These are phyloP conservation scores for Lentinula novae-zelandiae DNA, from an alignment of 1,284 basidiomycete species.

Conservation along the genomic window DNA sequence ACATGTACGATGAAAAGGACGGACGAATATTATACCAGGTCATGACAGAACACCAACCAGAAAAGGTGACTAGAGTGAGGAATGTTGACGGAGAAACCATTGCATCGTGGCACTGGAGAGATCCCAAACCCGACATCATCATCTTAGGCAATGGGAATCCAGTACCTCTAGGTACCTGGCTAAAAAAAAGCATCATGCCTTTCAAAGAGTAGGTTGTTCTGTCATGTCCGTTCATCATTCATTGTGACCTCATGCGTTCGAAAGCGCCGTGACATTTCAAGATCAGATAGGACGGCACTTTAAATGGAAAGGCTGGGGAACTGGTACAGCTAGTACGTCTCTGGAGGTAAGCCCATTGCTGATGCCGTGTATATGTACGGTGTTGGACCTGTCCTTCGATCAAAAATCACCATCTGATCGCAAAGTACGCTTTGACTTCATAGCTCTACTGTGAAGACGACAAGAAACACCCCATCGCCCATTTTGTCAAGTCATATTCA, in stretches of 20 bases:
- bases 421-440: background rate
- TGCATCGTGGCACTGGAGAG: conserved; percentile 32
- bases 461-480: conserved; percentile 31
- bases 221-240: background rate
- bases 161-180: conserved; percentile 32
- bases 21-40: conserved; percentile 36
- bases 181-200: conserved; percentile 40
- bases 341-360: conserved; percentile 28
- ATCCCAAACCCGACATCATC: conserved; percentile 28
- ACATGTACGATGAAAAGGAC: conserved; percentile 29
- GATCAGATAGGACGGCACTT: conserved; percentile 32
- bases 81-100: conserved; percentile 26
- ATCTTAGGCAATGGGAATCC: conserved; percentile 24
- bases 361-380: background rate
- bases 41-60: conserved; percentile 29
- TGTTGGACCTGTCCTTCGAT: background rate
- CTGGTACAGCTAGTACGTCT: conserved; percentile 31
- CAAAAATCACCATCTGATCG: background rate
- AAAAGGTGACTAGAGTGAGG: conserved; percentile 30
- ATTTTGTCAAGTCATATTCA: conserved; percentile 28
- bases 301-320: conserved; percentile 38
- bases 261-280: conserved; percentile 33
- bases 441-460: conserved; percentile 33
- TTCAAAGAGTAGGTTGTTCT: conserved; percentile 33
- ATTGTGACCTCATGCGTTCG: background rate